phyloP scores from a whole-genome alignment of 177 flowering plant genomes.

The Vitis hybrid region DNA sequence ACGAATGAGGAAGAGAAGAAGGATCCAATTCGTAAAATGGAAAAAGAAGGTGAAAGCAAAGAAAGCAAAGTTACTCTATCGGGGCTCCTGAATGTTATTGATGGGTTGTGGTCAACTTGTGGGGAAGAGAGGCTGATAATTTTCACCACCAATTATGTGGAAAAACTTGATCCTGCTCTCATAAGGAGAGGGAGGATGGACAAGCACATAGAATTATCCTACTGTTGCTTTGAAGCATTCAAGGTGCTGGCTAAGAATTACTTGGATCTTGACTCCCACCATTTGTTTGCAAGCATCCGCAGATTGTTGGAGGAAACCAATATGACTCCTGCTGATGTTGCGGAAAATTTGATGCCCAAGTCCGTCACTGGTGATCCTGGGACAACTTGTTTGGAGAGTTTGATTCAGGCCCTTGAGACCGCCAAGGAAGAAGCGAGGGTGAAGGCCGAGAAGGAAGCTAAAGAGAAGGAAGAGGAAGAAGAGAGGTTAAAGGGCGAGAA shows the following conservation, averaged over 20 bases:
- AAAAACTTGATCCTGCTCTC: conserved; percentile 22
- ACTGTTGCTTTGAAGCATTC: conserved; percentile 23
- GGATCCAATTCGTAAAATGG: neutral
- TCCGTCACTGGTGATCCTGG: conserved; percentile 1
- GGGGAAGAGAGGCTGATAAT: conserved; percentile 19
- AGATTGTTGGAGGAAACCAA: conserved; percentile 12
- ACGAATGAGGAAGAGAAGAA: conserved; percentile 14
- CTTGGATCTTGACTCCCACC: conserved; percentile 14
- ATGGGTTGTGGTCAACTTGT: conserved; percentile 23
- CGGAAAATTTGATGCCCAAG: conserved; percentile 24
- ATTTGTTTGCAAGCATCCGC: conserved; percentile 1
- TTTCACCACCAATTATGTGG: conserved; percentile 19
- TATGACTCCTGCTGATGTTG: conserved; percentile 26
- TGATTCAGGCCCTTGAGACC: conserved; percentile 18
- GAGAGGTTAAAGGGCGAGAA: neutral
- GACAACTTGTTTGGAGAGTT: conserved; percentile 8
- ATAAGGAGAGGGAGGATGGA: conserved; percentile 28
- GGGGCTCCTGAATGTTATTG: conserved; percentile 20
- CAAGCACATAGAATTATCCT: conserved; percentile 17
- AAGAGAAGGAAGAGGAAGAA: conserved; percentile 24
- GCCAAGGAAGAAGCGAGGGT: conserved; percentile 13
- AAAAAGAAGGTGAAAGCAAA: conserved; percentile 15
- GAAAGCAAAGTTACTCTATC: conserved; percentile 12
- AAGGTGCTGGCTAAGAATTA: conserved; percentile 23
- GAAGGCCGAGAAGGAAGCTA: conserved; percentile 22